A percentile compares a stretch with the other conserved stretches of the same genome.
Evolutionary conservation across 2,329 filamentous ascomycete genomes (phyloP).

Genomic region (Fusarium paranaense): DNA sequence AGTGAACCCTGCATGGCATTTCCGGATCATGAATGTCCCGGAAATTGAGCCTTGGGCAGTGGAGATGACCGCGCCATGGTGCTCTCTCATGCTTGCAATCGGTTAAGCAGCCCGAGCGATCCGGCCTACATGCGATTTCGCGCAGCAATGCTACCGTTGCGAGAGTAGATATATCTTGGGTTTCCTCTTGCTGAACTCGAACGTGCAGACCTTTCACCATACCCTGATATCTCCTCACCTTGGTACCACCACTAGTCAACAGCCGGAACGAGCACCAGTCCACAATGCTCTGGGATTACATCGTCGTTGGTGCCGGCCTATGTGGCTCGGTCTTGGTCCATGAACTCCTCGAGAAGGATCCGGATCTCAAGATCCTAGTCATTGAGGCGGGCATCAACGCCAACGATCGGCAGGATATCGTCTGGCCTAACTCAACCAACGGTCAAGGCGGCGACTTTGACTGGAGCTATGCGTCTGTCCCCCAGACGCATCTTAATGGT

Average conservation of each 20-base stretch:
- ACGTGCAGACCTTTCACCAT: not conserved
- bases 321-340: constrained; percentile 51
- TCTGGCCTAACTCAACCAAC: constrained; percentile 44
- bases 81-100: not conserved
- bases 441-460: constrained; percentile 46
- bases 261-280: not conserved
- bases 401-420: constrained; percentile 40
- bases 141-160: not conserved
- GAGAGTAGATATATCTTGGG: not conserved
- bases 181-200: not conserved
- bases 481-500: constrained; percentile 42
- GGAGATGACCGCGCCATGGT: not conserved
- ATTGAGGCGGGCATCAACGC: constrained; percentile 52
- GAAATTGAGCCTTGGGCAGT: not conserved
- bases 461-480: constrained; percentile 48
- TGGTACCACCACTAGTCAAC: not conserved
- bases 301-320: constrained; percentile 54
- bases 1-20: not conserved
- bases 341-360: constrained; percentile 43
- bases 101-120: not conserved
- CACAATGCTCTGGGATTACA: constrained; percentile 46
- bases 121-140: not conserved
- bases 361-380: constrained; percentile 49
- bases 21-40: not conserved
- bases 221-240: not conserved